Percentiles rank a stretch among this genome's conserved stretches.
Evolutionary conservation across 768 basidiomycete species (phyloP).

Genomic region (Leccinum longicurvipes): DNA sequence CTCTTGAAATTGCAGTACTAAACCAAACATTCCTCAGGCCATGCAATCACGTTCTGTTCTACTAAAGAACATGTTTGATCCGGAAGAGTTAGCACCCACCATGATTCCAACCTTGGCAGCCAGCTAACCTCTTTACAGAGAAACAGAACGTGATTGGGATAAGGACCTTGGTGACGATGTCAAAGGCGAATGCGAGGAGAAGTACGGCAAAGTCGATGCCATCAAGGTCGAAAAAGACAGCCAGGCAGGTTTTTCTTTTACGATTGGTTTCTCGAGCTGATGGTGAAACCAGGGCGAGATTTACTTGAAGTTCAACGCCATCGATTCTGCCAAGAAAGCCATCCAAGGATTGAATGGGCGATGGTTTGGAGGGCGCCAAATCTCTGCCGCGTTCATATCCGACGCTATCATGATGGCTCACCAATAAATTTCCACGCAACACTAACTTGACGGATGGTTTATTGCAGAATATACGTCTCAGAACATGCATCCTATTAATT

Average conservation of each 20-base stretch:
- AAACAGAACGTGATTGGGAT: conserved; percentile 96
- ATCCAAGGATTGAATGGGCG: conserved; percentile 91
- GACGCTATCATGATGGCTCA: conserved; percentile 94
- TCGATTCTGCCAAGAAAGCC: conserved; percentile 80
- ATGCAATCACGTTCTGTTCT: conserved; percentile 90
- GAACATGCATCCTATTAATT: conserved; percentile 26
- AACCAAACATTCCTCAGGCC: conserved; percentile 75
- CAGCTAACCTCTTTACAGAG: conserved; percentile 45
- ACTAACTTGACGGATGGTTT: conserved; percentile 27
- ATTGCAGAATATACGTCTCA: conserved; percentile 28
- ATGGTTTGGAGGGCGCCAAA: conserved; percentile 93
- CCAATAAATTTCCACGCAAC: conserved; percentile 43
- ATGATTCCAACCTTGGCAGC: not conserved
- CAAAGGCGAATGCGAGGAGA: conserved; percentile 86
- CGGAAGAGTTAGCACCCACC: conserved; percentile 74
- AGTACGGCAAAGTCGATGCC: conserved; percentile 82
- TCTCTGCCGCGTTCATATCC: conserved; percentile 84
- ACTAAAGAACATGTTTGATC: conserved; percentile 94
- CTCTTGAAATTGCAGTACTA: conserved; percentile 43
- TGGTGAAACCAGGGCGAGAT: conserved; percentile 77
- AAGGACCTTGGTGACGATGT: conserved; percentile 95
- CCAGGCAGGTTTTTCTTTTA: conserved; percentile 53
- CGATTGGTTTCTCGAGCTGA: conserved; percentile 6
- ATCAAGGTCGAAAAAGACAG: conserved; percentile 95
- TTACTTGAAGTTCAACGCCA: conserved; percentile 83